Percentiles rank a stretch among this genome's conserved stretches.
Conservation (phyloP, 768 basidiomycete species). For the Rhodotorula diobovata region DNA sequence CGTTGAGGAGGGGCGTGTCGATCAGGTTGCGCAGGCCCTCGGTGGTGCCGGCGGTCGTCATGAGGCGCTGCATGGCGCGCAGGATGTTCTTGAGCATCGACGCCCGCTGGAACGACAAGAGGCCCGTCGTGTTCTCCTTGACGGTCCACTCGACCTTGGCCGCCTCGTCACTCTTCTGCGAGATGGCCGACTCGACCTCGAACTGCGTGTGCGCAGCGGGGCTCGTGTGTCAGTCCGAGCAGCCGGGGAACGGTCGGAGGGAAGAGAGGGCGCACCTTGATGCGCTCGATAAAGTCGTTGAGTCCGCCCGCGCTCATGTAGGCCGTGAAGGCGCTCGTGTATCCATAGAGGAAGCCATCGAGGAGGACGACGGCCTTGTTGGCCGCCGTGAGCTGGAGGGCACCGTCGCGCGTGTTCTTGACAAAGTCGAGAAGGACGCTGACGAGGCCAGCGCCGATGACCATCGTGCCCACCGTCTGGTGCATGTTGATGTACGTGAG, state of each 20-base stretch:
- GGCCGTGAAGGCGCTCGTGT: slow-evolving; percentile 75
- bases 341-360: slow-evolving; percentile 87
- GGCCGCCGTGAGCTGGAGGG: slow-evolving; percentile 52
- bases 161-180: slow-evolving; percentile 54
- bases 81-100: slow-evolving; percentile 84
- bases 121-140: slow-evolving; percentile 46
- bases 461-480: slow-evolving; percentile 81
- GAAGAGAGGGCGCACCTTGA: slow-evolving; percentile 58
- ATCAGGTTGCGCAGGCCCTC: slow-evolving; percentile 92
- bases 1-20: slow-evolving; percentile 77
- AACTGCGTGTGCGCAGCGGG: slow-evolving; percentile 49
- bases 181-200: slow-evolving; percentile 64
- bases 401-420: slow-evolving; percentile 65
- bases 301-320: slow-evolving; percentile 82
- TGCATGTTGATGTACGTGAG: slow-evolving; percentile 81
- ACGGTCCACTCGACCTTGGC: slow-evolving; percentile 3
- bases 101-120: slow-evolving; percentile 67
- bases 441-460: slow-evolving; percentile 87
- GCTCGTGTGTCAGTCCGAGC: background rate
- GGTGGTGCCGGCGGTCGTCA: slow-evolving; percentile 89
- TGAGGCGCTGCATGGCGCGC: slow-evolving; percentile 91
- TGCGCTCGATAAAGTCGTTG: slow-evolving; percentile 74
- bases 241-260: background rate
- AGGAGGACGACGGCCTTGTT: slow-evolving; percentile 87
- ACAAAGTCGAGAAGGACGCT: slow-evolving; percentile 83